Percentiles rank a stretch among this genome's conserved stretches.
Conservation (phyloP, 495 filamentous ascomycete species). For the Penicillium dipodomyicola region DNA sequence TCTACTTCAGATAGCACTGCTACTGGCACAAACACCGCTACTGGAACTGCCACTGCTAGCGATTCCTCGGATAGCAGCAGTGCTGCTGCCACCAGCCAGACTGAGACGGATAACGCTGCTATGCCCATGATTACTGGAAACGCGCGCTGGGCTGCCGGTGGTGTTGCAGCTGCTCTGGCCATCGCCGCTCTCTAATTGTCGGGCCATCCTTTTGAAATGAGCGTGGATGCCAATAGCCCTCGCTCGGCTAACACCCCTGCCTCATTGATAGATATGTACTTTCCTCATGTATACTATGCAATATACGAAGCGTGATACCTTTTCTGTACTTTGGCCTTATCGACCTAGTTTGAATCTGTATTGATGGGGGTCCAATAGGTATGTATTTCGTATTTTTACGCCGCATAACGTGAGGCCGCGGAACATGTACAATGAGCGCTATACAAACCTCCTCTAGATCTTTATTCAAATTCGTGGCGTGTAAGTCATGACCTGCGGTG, state of each 20-base stretch:
- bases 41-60: background rate
- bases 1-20: background rate
- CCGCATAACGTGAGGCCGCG: background rate
- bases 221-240: background rate
- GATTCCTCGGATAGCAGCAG: background rate
- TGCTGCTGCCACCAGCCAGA: constrained; percentile 8
- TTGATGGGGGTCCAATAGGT: background rate
- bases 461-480: background rate
- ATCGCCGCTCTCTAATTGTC: constrained; percentile 2
- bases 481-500: constrained; percentile 27
- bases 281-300: background rate
- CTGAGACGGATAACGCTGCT: constrained; percentile 15
- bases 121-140: constrained; percentile 20
- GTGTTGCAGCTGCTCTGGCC: constrained; percentile 16
- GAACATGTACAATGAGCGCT: background rate
- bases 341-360: background rate
- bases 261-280: background rate
- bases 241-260: too few species aligned
- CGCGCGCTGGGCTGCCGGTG: constrained; percentile 17
- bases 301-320: constrained; percentile 2
- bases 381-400: constrained; percentile 5
- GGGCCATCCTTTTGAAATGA: background rate
- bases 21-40: background rate
- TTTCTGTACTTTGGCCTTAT: background rate
- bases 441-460: background rate